Conservation (phyloP, 2,329 filamentous ascomycete species). For the Xylaria hypoxylon region DNA sequence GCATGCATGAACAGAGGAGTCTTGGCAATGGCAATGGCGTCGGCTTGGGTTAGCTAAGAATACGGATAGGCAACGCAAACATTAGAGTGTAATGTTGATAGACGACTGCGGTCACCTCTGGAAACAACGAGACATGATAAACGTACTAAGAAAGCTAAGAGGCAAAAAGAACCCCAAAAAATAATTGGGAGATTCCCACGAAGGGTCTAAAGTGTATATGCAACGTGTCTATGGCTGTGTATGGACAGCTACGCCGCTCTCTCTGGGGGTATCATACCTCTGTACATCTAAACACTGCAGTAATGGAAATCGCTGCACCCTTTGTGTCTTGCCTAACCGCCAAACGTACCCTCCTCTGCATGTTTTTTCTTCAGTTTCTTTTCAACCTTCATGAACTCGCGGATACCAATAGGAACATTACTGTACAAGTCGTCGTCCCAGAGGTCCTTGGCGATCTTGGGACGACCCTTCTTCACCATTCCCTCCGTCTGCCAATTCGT, state of each 20-base stretch:
- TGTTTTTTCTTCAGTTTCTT: slow-evolving; percentile 87
- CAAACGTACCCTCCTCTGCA: slow-evolving; percentile 63
- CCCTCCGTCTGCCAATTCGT: slow-evolving; percentile 67
- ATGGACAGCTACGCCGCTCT: background rate
- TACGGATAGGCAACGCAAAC: slow-evolving; percentile 17
- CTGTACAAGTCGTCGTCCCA: slow-evolving; percentile 78
- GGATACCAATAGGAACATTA: slow-evolving; percentile 88
- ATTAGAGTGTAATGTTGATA: slow-evolving; percentile 33
- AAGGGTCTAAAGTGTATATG: background rate
- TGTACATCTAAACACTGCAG: slow-evolving; percentile 9
- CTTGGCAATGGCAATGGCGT: slow-evolving; percentile 9
- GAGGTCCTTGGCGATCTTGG: slow-evolving; percentile 62
- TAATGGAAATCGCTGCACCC: slow-evolving; percentile 15
- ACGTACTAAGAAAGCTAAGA: background rate
- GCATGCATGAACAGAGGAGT: background rate
- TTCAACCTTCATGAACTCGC: slow-evolving; percentile 97
- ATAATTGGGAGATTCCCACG: background rate
- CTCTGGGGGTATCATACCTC: slow-evolving; percentile 28
- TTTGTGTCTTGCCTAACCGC: slow-evolving; percentile 50
- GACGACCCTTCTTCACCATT: slow-evolving; percentile 51
- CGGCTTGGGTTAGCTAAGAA: slow-evolving; percentile 9
- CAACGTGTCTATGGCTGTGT: slow-evolving; percentile 14
- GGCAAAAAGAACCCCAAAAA: background rate
- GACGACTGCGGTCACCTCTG: slow-evolving; percentile 26
- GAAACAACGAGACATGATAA: slow-evolving; percentile 12